Percentiles rank a stretch among this genome's conserved stretches.
These are phyloP conservation scores for Striga asiatica DNA, from an alignment of 257 asterid species.

Conservation along the genomic window DNA sequence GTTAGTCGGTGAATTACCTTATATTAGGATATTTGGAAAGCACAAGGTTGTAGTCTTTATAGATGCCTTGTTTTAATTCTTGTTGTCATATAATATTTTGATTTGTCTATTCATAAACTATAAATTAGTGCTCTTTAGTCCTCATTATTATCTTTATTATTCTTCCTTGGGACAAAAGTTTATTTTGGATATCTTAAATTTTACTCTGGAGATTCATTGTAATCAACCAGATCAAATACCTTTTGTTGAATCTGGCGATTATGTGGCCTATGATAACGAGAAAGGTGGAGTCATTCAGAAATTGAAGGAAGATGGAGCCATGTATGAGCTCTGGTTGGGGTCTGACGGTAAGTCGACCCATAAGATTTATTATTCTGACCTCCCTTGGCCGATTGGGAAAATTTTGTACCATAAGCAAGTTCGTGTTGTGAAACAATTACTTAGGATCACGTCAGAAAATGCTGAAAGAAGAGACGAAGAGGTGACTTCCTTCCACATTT, in stretches of 20 bases:
- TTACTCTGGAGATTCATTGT: slow-evolving; percentile 9
- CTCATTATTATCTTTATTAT: too few relatives aligned
- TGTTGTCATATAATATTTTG: neutral
- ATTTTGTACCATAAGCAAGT: slow-evolving; percentile 55
- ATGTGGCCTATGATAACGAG: slow-evolving; percentile 82
- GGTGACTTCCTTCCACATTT: slow-evolving; percentile 24
- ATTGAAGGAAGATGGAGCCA: slow-evolving; percentile 50
- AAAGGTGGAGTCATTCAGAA: slow-evolving; percentile 70
- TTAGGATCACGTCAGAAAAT: slow-evolving; percentile 65
- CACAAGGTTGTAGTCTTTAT: too few relatives aligned
- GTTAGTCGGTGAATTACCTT: too few relatives aligned
- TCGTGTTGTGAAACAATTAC: slow-evolving; percentile 46
- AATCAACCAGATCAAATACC: slow-evolving; percentile 75
- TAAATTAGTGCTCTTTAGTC: neutral
- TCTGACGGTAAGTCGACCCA: slow-evolving; percentile 57
- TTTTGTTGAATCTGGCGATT: slow-evolving; percentile 62
- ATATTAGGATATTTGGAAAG: too few relatives aligned
- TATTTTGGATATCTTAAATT: neutral
- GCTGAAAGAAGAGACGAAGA: slow-evolving; percentile 56
- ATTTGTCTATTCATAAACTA: neutral
- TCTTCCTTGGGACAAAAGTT: too few relatives aligned
- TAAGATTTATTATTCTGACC: slow-evolving; percentile 77
- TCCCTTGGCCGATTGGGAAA: slow-evolving; percentile 96
- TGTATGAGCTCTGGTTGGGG: slow-evolving; percentile 81
- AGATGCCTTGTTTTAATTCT: neutral